A percentile compares a stretch with the other conserved stretches of the same genome.
Evolutionary conservation across 768 basidiomycete species (phyloP).

Genomic region (Mycena galopus): DNA sequence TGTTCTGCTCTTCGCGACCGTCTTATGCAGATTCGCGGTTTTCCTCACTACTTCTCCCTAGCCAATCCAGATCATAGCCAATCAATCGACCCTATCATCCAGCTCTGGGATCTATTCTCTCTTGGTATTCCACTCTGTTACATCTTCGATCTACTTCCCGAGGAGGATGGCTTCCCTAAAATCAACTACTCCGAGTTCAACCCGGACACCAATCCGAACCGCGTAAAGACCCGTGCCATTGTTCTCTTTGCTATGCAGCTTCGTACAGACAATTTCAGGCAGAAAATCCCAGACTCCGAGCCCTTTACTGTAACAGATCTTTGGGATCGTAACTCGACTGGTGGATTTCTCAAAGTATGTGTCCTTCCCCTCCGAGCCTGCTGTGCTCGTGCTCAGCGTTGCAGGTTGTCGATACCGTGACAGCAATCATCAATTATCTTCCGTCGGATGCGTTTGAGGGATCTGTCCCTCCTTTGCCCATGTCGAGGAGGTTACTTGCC

Average conservation of each 20-base stretch:
- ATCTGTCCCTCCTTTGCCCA: constrained; percentile 62
- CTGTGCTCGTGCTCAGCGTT: constrained; percentile 7
- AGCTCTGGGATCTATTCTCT: constrained; percentile 95
- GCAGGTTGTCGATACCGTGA: constrained; percentile 90
- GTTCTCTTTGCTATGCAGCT: constrained; percentile 94
- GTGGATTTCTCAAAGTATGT: constrained; percentile 93
- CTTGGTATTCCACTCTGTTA: constrained; percentile 95
- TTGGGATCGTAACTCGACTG: constrained; percentile 91
- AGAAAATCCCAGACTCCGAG: constrained; percentile 77
- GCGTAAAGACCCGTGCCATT: constrained; percentile 90
- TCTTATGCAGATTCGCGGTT: constrained; percentile 83
- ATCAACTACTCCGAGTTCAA: constrained; percentile 77
- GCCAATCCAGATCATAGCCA: constrained; percentile 74
- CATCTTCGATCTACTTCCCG: constrained; percentile 92
- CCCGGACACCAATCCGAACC: constrained; percentile 78
- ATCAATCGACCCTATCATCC: constrained; percentile 92
- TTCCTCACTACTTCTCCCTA: constrained; percentile 76
- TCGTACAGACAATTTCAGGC: constrained; percentile 69
- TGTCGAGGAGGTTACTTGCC: constrained; percentile 74
- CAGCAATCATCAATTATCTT: constrained; percentile 83
- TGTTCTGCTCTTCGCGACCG: constrained; percentile 83
- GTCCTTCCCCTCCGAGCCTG: neutral
- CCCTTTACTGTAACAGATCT: constrained; percentile 93
- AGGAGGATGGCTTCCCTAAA: constrained; percentile 68
- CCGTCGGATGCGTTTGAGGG: constrained; percentile 78